Conservation (phyloP, 306 rosid species). For the Fragaria vesca region DNA sequence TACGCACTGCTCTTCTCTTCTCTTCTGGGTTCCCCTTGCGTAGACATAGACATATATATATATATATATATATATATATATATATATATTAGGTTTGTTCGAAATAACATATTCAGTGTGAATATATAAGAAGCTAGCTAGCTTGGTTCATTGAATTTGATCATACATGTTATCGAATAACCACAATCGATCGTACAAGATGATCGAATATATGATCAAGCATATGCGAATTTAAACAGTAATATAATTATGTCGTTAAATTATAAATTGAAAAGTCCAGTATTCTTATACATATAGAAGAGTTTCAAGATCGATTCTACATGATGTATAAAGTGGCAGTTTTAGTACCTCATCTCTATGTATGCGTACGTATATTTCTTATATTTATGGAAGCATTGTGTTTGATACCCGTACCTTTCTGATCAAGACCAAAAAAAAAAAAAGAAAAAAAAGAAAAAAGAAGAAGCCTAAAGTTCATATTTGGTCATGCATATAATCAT, state of each 20-base stretch:
- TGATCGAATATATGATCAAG: background rate
- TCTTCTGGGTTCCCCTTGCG: background rate
- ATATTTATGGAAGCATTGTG: no score
- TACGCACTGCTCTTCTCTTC: background rate
- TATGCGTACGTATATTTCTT: no score
- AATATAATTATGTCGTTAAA: background rate
- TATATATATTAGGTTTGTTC: background rate
- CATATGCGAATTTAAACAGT: background rate
- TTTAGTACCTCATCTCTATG: background rate
- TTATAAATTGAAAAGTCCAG: background rate
- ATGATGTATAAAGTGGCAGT: background rate
- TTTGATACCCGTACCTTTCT: no score
- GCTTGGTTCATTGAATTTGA: conserved; percentile 26
- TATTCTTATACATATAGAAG: background rate
- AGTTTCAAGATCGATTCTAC: background rate
- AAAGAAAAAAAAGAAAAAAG: no score
- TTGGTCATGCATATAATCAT: no score
- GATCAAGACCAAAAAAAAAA: no score
- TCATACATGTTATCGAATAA: background rate
- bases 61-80: no score
- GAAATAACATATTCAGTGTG: background rate
- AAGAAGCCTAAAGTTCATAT: no score
- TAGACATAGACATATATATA: no score
- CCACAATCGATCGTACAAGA: background rate
- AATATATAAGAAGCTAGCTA: background rate